Conservation (phyloP, 129 eudicot species). For the Centaurea solstitialis region DNA sequence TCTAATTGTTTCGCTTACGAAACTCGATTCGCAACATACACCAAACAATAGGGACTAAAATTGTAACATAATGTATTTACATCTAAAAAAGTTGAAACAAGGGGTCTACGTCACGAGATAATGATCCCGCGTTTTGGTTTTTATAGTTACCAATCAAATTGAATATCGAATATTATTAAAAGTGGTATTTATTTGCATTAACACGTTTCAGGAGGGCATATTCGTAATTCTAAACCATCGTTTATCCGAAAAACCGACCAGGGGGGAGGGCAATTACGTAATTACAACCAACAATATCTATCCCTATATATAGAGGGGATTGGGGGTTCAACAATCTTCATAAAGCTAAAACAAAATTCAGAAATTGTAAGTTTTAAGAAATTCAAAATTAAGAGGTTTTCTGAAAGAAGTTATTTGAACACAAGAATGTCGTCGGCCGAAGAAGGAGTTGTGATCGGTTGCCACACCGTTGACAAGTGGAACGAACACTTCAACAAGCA, state of each 20-base stretch:
- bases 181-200: not conserved
- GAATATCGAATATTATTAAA: not conserved
- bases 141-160: not conserved
- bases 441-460: slow-evolving; percentile 68
- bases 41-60: not conserved
- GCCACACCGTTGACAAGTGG: slow-evolving; percentile 62
- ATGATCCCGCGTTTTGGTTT: not conserved
- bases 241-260: not conserved
- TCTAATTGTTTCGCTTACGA: not conserved
- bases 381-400: slow-evolving; percentile 16
- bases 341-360: not conserved
- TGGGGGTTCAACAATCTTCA: not conserved
- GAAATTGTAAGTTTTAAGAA: not conserved
- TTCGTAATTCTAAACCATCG: not conserved
- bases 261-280: not conserved
- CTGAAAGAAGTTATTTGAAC: not conserved
- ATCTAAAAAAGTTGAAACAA: not conserved
- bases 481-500: slow-evolving; percentile 43
- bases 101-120: not conserved
- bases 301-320: not conserved
- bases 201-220: not conserved
- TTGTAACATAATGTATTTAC: not conserved
- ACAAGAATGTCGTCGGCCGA: slow-evolving; percentile 34
- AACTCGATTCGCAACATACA: not conserved
- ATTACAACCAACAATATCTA: not conserved